A percentile compares a stretch with the other conserved stretches of the same genome.
phyloP scores from a whole-genome alignment of 331 rosid genomes.

The Saraca asoca region DNA sequence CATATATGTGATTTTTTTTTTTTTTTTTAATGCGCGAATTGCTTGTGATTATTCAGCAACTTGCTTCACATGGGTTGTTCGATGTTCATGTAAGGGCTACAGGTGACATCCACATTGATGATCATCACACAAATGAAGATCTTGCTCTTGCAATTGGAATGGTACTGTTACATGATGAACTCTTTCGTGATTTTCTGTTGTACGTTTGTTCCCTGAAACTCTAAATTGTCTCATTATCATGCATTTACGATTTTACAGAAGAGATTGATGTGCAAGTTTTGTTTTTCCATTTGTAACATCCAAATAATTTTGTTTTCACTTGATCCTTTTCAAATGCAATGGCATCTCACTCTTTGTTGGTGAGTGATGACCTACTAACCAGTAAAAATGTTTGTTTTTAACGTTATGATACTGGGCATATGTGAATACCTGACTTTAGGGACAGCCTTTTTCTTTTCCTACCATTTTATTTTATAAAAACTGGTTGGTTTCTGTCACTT shows the following conservation, averaged over 20 bases:
- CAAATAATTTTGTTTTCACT: neutral
- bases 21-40: no score
- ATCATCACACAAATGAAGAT: slow-evolving; percentile 97
- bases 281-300: slow-evolving; percentile 1
- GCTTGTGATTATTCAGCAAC: slow-evolving; percentile 68
- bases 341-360: neutral
- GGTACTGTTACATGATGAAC: slow-evolving; percentile 49
- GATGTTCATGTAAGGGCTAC: slow-evolving; percentile 85
- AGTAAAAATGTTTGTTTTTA: no score
- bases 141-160: slow-evolving; percentile 95
- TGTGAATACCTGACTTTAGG: neutral
- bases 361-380: no score
- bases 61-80: slow-evolving; percentile 93
- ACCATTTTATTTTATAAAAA: neutral
- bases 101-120: slow-evolving; percentile 89
- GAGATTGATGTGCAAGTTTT: slow-evolving; percentile 18
- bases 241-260: slow-evolving; percentile 9
- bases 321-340: slow-evolving; percentile 24
- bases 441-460: slow-evolving; percentile 14
- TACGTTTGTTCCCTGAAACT: slow-evolving; percentile 26
- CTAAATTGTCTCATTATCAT: slow-evolving; percentile 13
- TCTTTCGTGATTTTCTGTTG: neutral
- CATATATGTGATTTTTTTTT: no score
- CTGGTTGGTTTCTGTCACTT: slow-evolving; percentile 29
- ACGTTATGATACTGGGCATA: neutral